Base-by-base conservation (phyloP, 352 stramenopile genomes). In the Pythium phragmitis region DNA sequence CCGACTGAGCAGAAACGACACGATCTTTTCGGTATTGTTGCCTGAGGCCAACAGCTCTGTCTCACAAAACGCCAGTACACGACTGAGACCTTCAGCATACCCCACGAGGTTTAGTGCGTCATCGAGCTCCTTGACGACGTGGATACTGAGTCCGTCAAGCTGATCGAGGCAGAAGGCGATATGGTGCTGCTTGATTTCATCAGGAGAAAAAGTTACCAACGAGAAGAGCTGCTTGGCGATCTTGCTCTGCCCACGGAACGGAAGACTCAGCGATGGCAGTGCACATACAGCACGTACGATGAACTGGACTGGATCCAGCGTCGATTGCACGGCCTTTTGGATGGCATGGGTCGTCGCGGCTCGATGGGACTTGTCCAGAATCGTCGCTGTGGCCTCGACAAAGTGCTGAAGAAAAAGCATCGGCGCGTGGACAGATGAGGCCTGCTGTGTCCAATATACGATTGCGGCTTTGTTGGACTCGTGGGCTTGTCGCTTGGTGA, bases 351-450 rank as follows among this genome's bases (percentile, higher is more conserved):
- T 72, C 0, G 79, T 78, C 17, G 54, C 69, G 11, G 63, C 59
- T n/a, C 87, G 88, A 0, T 77, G 76, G 14, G 68, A 50, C 54
- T 89, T 89, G 55, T 89, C 80, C 34, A 75, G 67, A 30, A 81
- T 78, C 1, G 74, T 87, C 9, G 76, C 84, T 12, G 86, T 73
- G 0, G 81, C 67, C 52, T 91, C 76, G 13, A 87, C 65, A 3
- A 84, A 68, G 57, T 91, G 82, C 68, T 91, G 82, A 16, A 81
- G 72, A 68, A 89, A 83, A 73, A 91, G 79, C 57, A 88, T 62
- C n/a, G 82, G 72, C 12, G 80, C 67, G 46, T 78, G 84, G 13
- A 61, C 28, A 3, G 85, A 61, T n/a, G 23, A 55, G 23, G 26
- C 26, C 26, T 69, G 63, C n/a, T 55, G 53, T 7, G 74, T 80